Evolutionary conservation across 2,329 filamentous ascomycete species (phyloP).

Genomic region (Gnomoniopsis sp.): DNA sequence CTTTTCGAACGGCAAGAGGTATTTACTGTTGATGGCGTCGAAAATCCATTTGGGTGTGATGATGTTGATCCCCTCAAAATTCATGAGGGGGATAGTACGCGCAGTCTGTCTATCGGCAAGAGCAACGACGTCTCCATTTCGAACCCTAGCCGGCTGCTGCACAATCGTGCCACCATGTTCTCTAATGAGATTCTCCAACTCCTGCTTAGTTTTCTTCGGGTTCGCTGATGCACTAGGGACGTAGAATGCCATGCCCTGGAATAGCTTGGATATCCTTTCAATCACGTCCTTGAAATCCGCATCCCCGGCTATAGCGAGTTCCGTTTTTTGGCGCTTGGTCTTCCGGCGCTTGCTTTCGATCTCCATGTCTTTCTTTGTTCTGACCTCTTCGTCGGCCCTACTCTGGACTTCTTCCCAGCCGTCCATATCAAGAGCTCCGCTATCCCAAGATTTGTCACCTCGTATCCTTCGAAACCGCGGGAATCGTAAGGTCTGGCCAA

Average conservation of each 20-base stretch:
- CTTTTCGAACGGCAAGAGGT: conserved; percentile 60
- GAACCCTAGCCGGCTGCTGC: conserved; percentile 63
- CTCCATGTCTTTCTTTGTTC: conserved; percentile 71
- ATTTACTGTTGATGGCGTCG: conserved; percentile 68
- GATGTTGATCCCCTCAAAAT: conserved; percentile 60
- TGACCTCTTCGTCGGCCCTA: conserved; percentile 65
- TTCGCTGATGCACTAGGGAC: conserved; percentile 72
- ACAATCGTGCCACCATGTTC: conserved; percentile 76
- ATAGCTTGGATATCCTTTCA: conserved; percentile 58
- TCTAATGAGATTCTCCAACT: conserved; percentile 79
- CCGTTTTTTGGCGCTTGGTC: conserved; percentile 62
- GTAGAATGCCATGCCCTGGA: conserved; percentile 75
- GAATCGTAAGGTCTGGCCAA: conserved; percentile 77
- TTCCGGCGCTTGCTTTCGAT: conserved; percentile 65
- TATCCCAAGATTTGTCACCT: conserved; percentile 80
- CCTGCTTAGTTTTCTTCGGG: conserved; percentile 73
- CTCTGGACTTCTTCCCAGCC: conserved; percentile 72
- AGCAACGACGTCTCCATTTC: conserved; percentile 64
- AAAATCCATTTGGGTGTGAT: conserved; percentile 78
- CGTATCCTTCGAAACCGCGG: conserved; percentile 82
- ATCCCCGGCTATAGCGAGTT: conserved; percentile 70
- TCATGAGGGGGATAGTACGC: neutral
- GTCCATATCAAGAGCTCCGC: conserved; percentile 66
- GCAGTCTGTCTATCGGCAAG: conserved; percentile 78
- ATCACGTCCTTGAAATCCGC: conserved; percentile 33